phyloP scores from a whole-genome alignment of 768 basidiomycete species.

The Pilatotrama ljubarskyi region DNA sequence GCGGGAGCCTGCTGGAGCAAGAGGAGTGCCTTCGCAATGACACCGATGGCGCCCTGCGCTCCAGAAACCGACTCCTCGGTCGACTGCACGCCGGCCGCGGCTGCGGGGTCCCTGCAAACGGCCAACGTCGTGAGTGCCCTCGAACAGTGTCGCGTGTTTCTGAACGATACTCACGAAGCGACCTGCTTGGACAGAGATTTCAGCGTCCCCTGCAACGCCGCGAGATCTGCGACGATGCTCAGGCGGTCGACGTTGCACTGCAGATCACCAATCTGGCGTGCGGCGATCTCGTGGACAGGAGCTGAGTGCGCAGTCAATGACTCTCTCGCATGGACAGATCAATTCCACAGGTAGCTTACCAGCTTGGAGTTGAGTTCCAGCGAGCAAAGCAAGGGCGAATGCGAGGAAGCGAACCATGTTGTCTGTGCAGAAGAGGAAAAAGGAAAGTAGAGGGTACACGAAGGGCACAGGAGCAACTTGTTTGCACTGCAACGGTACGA shows the following conservation, averaged over 20 bases:
- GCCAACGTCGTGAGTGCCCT: not conserved
- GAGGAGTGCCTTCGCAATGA: slow-evolving; percentile 27
- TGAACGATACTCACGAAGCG: slow-evolving; percentile 11
- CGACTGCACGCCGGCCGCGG: not conserved
- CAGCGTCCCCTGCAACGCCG: slow-evolving; percentile 22
- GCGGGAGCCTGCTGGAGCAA: slow-evolving; percentile 26
- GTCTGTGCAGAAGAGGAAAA: not conserved
- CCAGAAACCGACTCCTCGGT: slow-evolving; percentile 5
- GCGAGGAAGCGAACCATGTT: slow-evolving; percentile 8
- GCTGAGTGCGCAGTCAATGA: not conserved
- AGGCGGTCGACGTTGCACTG: slow-evolving; percentile 36
- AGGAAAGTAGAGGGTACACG: no score
- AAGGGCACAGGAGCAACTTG: no score
- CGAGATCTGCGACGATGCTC: slow-evolving; percentile 32
- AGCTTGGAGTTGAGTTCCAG: slow-evolving; percentile 3
- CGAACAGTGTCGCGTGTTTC: not conserved
- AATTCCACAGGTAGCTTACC: not conserved
- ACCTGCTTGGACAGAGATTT: slow-evolving; percentile 20
- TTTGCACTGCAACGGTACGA: no score
- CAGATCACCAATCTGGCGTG: slow-evolving; percentile 34
- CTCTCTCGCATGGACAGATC: not conserved
- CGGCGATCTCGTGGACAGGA: not conserved
- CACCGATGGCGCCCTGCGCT: slow-evolving; percentile 22
- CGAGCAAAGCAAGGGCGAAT: slow-evolving; percentile 8
- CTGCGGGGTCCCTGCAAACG: slow-evolving; percentile 1